Conservation (phyloP, 2,329 filamentous ascomycete species). For the Cladosporium velox region DNA sequence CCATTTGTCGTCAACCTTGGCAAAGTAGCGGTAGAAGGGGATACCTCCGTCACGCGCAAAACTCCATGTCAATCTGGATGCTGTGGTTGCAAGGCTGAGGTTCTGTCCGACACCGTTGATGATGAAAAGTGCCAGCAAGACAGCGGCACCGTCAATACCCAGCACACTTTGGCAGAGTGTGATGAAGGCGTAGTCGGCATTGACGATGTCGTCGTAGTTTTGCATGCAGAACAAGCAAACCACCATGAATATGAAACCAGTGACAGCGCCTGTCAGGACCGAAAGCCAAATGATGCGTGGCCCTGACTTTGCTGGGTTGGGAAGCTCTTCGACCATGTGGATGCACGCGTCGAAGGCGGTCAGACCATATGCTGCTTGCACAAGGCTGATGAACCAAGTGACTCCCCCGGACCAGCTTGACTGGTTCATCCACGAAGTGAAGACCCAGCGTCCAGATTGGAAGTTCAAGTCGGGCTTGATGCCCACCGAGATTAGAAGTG, state of each 20-base stretch:
- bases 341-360: slow-evolving; percentile 62
- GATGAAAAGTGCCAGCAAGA: slow-evolving; percentile 55
- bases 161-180: slow-evolving; percentile 58
- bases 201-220: slow-evolving; percentile 43
- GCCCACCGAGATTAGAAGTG: slow-evolving; percentile 56
- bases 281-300: slow-evolving; percentile 57
- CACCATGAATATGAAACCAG: slow-evolving; percentile 60
- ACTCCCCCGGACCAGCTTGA: slow-evolving; percentile 58
- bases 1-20: slow-evolving; percentile 51
- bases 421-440: slow-evolving; percentile 54
- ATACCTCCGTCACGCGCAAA: slow-evolving; percentile 33
- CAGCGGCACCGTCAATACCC: slow-evolving; percentile 48
- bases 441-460: slow-evolving; percentile 55
- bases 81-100: slow-evolving; percentile 51
- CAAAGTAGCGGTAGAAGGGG: slow-evolving; percentile 32
- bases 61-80: slow-evolving; percentile 32
- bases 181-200: slow-evolving; percentile 53
- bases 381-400: slow-evolving; percentile 60
- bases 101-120: slow-evolving; percentile 59
- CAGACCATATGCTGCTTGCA: slow-evolving; percentile 59
- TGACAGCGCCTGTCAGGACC: slow-evolving; percentile 44
- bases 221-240: slow-evolving; percentile 58
- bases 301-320: slow-evolving; percentile 53
- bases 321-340: slow-evolving; percentile 61
- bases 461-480: slow-evolving; percentile 48